A percentile compares a stretch with the other conserved stretches of the same genome.
phyloP scores from a whole-genome alignment of 176 grass and related monocot genomes.

The Oropetium thomaeum region DNA sequence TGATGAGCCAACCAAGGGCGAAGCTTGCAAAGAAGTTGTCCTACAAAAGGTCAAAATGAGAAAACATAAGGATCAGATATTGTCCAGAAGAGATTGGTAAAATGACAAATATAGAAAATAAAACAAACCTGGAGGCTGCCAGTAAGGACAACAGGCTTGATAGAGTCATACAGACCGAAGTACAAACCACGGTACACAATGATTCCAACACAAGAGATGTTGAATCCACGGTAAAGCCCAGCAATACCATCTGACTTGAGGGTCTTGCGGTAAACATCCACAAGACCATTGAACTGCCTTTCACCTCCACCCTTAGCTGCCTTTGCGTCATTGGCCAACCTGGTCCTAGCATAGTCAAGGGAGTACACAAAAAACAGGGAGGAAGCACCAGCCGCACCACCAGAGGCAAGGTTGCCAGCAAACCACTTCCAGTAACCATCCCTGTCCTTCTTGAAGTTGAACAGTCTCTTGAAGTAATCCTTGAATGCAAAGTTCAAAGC shows the following conservation, averaged over 20 bases:
- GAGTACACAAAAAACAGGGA: conserved; percentile 90
- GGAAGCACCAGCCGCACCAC: conserved; percentile 91
- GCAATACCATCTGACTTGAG: conserved; percentile 72
- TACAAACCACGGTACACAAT: conserved; percentile 97
- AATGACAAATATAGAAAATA: background rate
- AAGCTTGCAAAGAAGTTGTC: conserved; percentile 98
- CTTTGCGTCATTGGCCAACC: conserved; percentile 81
- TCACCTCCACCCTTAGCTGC: conserved; percentile 87
- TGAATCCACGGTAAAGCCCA: conserved; percentile 95
- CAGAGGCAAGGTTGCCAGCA: conserved; percentile 88
- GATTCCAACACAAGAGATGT: conserved; percentile 89
- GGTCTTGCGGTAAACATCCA: conserved; percentile 94
- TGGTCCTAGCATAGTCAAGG: conserved; percentile 86
- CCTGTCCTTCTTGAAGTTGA: conserved; percentile 92
- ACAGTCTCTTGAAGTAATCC: conserved; percentile 97
- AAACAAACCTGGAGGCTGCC: conserved; percentile 66
- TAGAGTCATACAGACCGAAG: conserved; percentile 89
- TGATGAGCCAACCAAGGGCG: conserved; percentile 81
- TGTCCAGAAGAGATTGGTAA: background rate
- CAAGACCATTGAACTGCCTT: conserved; percentile 86
- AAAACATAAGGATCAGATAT: background rate
- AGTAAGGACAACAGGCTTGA: conserved; percentile 87
- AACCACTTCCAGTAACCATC: conserved; percentile 99
- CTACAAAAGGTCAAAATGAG: conserved; percentile 36
- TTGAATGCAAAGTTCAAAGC: conserved; percentile 98